Conservation (phyloP, 176 grass and related monocot species). For the Themeda triandra region DNA sequence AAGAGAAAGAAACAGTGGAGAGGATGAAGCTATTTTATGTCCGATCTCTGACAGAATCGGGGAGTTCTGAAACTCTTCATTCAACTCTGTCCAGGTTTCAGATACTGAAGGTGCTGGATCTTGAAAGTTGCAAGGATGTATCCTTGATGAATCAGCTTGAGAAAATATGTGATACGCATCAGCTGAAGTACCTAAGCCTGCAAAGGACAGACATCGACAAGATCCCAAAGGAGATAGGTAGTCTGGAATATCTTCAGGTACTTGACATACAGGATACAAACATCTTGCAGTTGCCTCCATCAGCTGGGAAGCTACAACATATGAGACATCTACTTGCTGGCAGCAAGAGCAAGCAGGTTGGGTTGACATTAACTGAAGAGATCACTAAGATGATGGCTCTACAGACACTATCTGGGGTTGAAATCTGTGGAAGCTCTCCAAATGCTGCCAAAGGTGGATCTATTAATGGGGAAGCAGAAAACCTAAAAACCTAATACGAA, state of each 20-base stretch:
- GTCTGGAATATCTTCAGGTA: conserved; percentile 7
- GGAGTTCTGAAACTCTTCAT: not conserved
- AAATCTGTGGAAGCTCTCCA: not conserved
- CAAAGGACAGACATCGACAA: not conserved
- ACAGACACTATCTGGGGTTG: conserved; percentile 12
- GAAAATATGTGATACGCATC: conserved; percentile 23
- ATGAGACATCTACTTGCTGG: conserved; percentile 27
- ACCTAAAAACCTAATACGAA: too few species aligned
- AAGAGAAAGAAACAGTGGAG: not conserved
- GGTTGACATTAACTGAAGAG: not conserved
- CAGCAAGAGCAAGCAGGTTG: not conserved
- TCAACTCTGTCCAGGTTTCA: not conserved
- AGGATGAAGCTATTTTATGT: conserved; percentile 11
- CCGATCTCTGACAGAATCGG: not conserved
- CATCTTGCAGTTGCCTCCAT: not conserved
- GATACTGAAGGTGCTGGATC: conserved; percentile 6
- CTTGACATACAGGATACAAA: conserved; percentile 36
- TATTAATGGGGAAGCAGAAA: too few species aligned
- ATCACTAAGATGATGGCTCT: conserved; percentile 22
- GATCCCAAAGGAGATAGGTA: not conserved
- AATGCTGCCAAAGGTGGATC: too few species aligned
- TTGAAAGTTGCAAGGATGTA: conserved; percentile 17
- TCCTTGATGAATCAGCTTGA: not conserved
- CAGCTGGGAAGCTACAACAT: not conserved
- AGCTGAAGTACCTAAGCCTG: conserved; percentile 29